Percentiles rank a stretch among this genome's conserved stretches.
Evolutionary conservation across 768 basidiomycete genomes (phyloP).

Genomic region (Pleurotus ostreatus): DNA sequence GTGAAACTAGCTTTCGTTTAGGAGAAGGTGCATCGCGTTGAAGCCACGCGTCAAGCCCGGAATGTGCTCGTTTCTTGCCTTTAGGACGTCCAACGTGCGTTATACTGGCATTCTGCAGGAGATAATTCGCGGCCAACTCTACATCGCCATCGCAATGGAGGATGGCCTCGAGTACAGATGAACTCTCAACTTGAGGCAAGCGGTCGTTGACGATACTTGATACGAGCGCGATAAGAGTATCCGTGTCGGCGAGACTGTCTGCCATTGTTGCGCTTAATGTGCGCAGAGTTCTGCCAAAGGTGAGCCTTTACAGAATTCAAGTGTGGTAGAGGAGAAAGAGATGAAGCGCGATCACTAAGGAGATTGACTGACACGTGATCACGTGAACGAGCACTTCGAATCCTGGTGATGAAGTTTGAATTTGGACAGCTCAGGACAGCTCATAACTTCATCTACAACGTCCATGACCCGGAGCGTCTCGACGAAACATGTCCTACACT

Average conservation of each 20-base stretch:
- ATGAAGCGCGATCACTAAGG: too few relatives aligned
- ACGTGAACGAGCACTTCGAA: too few relatives aligned
- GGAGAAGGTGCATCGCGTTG: conserved; percentile 16
- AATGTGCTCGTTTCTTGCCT: conserved; percentile 47
- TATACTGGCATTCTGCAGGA: conserved; percentile 18
- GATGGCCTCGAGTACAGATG: conserved; percentile 54
- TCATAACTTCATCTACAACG: conserved; percentile 11
- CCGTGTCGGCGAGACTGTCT: conserved; percentile 43
- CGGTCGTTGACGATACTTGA: conserved; percentile 50
- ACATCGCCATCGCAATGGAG: conserved; percentile 54
- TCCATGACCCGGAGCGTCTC: conserved; percentile 35
- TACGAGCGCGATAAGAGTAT: conserved; percentile 65
- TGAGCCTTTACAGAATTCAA: too few relatives aligned
- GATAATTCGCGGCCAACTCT: conserved; percentile 38
- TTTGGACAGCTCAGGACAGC: too few relatives aligned
- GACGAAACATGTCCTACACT: conserved; percentile 76
- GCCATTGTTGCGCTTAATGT: too few relatives aligned
- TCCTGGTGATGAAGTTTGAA: too few relatives aligned
- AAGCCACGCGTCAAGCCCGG: conserved; percentile 59
- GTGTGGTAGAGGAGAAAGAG: too few relatives aligned
- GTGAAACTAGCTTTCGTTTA: conserved; percentile 11
- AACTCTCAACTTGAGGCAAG: conserved; percentile 1
- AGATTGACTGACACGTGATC: too few relatives aligned
- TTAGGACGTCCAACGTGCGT: background rate
- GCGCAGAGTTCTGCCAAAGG: too few relatives aligned